Evolutionary conservation across 208 protist genomes (phyloP), one percentile per base, ranked within the genome.

Genomic region (Vickermania ingenoplastis): DNA sequence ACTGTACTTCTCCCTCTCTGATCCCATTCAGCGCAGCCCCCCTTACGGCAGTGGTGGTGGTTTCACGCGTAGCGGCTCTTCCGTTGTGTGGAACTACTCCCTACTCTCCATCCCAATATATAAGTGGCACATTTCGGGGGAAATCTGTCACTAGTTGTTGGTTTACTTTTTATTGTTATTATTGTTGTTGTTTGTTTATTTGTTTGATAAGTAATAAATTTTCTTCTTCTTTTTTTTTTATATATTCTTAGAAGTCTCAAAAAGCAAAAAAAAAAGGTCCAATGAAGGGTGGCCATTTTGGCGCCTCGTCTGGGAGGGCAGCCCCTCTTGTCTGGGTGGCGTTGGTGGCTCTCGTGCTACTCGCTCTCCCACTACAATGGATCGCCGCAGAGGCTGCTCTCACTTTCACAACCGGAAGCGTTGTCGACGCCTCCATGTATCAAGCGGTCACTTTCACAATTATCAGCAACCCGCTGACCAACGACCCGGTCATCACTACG

Each of bases 391-490:
- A 73, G 21, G 78, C 73, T 2, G 61, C 63, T 21, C 75, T 95
- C 59, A 77, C 62, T 21, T 95, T 93, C 56, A 59, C 60, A 45
- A 70, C 75, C 1, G 61, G 76, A 21, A 91, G 90, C 62, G 77
- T 84, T n/a, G 58, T 65, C 31, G 65, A 91, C 48, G 67, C 88
- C 1, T 91, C 86, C 2, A 51, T 95, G n/a, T 91, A 91, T 63
- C 86, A 92, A 61, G 81, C 79, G 0, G 65, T 86, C 5, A 67
- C 79, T 45, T 1, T 95, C 1, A 66, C 50, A 22, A 72, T 95
- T 49, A 54, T 58, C 30, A 86, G 83, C 24, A 90, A 85, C 64
- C 62, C 71, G n/a, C 57, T 84, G 26, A 50, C 59, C 13, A 64
- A 61, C 0, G 85, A 91, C 27, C 78, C 79, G 14, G 59, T 45